phyloP scores from a whole-genome alignment of 2,329 filamentous ascomycete species.

The Aspergillus unguis region DNA sequence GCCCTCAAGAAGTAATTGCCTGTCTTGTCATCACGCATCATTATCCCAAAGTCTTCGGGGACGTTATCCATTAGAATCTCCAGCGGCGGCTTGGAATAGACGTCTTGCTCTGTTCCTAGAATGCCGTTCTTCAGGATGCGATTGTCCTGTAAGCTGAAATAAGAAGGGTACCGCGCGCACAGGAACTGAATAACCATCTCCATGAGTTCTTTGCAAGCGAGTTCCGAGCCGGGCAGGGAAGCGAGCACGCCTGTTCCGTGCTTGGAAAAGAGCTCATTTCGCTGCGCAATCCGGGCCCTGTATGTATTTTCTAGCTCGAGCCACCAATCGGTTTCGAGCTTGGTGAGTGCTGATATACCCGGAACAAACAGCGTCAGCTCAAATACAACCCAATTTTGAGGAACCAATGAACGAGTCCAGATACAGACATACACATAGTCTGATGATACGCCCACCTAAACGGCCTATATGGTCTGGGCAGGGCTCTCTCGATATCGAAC shows the following conservation, averaged over 20 bases:
- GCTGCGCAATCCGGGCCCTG: slow-evolving; percentile 62
- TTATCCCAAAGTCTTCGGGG: slow-evolving; percentile 79
- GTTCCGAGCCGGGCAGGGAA: slow-evolving; percentile 68
- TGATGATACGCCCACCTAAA: slow-evolving; percentile 85
- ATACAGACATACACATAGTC: slow-evolving; percentile 72
- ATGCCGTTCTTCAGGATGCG: slow-evolving; percentile 66
- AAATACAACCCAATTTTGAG: too few relatives aligned
- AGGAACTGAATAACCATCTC: slow-evolving; percentile 80
- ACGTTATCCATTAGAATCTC: slow-evolving; percentile 71
- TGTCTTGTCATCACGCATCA: slow-evolving; percentile 66
- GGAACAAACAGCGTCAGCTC: background rate
- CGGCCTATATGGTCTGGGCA: slow-evolving; percentile 72
- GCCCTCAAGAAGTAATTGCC: slow-evolving; percentile 73
- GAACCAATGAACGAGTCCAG: background rate
- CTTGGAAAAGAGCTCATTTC: slow-evolving; percentile 61
- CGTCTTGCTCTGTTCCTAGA: slow-evolving; percentile 58
- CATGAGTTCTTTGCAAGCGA: slow-evolving; percentile 82
- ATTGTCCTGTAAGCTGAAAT: slow-evolving; percentile 60
- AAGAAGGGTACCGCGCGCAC: slow-evolving; percentile 71
- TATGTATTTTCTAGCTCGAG: slow-evolving; percentile 81
- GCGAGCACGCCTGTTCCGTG: slow-evolving; percentile 65
- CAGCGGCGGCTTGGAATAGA: slow-evolving; percentile 63
- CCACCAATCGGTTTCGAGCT: slow-evolving; percentile 81
- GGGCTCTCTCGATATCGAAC: slow-evolving; percentile 67
- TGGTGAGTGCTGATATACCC: slow-evolving; percentile 62